Base-by-base conservation (phyloP, 192 early-diverging fungal genomes). In the Coemansia sp. region DNA sequence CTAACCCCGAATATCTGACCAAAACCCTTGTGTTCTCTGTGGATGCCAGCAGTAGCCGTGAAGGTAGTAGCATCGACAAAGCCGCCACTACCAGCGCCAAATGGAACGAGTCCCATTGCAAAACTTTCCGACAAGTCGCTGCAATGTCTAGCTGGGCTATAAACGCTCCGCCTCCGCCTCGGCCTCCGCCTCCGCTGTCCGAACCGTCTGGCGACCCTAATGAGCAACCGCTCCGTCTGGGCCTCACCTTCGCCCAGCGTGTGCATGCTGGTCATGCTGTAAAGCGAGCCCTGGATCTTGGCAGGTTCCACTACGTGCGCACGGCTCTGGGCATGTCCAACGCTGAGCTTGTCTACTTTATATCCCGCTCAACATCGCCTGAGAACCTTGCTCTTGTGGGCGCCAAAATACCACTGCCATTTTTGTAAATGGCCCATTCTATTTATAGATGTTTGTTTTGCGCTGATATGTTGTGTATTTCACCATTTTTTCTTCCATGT, bases 101-200 rank as follows among this genome's bases (percentile, higher is more conserved):
- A 3, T 59, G 57, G 57, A 41, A 59, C 57, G 39, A 6, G 57
- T 19, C 32, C 4, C 70, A 65, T 15, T 69, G 86, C 41, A 67
- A 80, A 11, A 85, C 87, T 45, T 94, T 95, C 77, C 80, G 83
- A 6, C 71, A 86, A 21, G 43, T 94, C 45, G 82, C 85, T 32
- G 79, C 86, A 42, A 88, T 94, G 85, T 89, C 85, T 22, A 92
- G 90, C 43, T 96, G 95, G 92, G 93, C 87, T 42, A 87, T 76
- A 56, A 67, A 71, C 64, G 83, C 16, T 89, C 89, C 55, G 4
- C 70, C 84, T 82, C 41, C 66, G 75, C 55, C 16, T 89, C 89
- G 32, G 4, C 70, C 84, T 82, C 41, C 66, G 75, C 55, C 43
- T 45, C 51, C 15, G 85, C 74, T 21, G 82, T 65, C 43, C 52